phyloP scores from a whole-genome alignment of 371 early-diverging fungal genomes.

The Mucor plumbeus region DNA sequence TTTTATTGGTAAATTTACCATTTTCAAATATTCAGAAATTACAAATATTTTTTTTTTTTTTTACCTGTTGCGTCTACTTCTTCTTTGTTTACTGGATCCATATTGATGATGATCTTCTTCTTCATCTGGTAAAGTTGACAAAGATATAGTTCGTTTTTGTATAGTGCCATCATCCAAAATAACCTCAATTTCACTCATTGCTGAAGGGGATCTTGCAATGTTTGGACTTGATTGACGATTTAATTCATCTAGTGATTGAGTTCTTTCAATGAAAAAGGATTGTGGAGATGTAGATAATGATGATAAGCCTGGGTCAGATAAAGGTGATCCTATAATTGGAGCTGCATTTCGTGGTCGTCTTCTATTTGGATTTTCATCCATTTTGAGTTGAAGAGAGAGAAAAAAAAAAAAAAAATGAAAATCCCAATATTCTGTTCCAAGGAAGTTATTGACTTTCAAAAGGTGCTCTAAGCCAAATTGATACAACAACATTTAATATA shows the following conservation, averaged over 20 bases:
- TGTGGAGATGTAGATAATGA: constrained; percentile 29
- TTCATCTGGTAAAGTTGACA: constrained; percentile 35
- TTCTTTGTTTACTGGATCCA: not conserved
- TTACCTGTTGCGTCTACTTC: not conserved
- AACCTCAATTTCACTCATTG: constrained; percentile 30
- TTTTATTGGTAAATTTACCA: too few relatives aligned
- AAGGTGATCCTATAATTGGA: constrained; percentile 22
- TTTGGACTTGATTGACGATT: not conserved
- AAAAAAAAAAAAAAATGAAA: constrained; percentile 4
- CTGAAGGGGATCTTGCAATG: constrained; percentile 12
- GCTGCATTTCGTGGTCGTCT: constrained; percentile 27
- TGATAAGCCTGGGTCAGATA: constrained; percentile 25
- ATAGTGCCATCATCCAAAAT: constrained; percentile 38
- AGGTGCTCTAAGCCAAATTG: too few relatives aligned
- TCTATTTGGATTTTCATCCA: constrained; percentile 8
- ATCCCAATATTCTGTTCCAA: too few relatives aligned
- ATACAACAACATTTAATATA: too few relatives aligned
- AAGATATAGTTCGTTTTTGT: constrained; percentile 32
- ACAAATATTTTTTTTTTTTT: not conserved
- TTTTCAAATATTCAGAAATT: not conserved
- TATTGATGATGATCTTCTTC: not conserved
- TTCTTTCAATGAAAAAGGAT: constrained; percentile 24
- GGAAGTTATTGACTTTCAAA: too few relatives aligned
- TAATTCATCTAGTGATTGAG: constrained; percentile 18
- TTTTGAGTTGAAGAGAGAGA: constrained; percentile 5